Evolutionary conservation across 352 stramenopile species (phyloP), one percentile per base, ranked within the genome.

Genomic region (Globisporangium alternatum): DNA sequence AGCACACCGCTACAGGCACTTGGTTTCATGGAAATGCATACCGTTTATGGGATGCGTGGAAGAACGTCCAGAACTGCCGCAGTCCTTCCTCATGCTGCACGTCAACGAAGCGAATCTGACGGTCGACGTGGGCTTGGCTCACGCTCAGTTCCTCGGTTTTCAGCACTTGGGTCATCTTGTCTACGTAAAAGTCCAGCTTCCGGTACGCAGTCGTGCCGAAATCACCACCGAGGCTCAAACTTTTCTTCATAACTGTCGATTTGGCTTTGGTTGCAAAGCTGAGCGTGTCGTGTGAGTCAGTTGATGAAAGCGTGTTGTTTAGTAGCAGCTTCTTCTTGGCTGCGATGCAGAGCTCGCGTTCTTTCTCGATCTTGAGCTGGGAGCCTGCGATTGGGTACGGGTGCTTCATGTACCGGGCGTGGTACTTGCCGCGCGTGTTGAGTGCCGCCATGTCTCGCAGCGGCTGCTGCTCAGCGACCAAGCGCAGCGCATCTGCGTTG

Each of bases 291-390:
- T 12, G 30, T 39, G 63, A 12, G 13, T 2, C n/a, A 19, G 28
- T 62, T 35, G 30, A 41, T 57, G 67, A 30, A 21, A 45, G 12
- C 5, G 41, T 12, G 3, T 55, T 56, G 21, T 78, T 58, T 22
- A 93, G 69, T 21, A 93, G 53, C 15, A 93, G 62, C 53, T 85
- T 83, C 62, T 89, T 94, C 71, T 91, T 91, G 10, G 80, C 83
- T 1, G 67, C 58, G 25, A 84, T 65, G 12, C 75, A 73, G 65
- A 86, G 55, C 21, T 88, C 81, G 19, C 74, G 81, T 59, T 94
- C 75, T 47, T 77, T 82, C 70, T 94, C 83, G 43, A 89, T 67
- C 54, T 71, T 78, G 30, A 92, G 49, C 77, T 94, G 86, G 17
- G 76, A 70, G 12, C 86, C 86, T 35, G 83, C 81, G 53, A 94